These are phyloP conservation scores for Thermoascus crustaceus DNA, from an alignment of 2,329 filamentous ascomycete genomes.

Conservation along the genomic window DNA sequence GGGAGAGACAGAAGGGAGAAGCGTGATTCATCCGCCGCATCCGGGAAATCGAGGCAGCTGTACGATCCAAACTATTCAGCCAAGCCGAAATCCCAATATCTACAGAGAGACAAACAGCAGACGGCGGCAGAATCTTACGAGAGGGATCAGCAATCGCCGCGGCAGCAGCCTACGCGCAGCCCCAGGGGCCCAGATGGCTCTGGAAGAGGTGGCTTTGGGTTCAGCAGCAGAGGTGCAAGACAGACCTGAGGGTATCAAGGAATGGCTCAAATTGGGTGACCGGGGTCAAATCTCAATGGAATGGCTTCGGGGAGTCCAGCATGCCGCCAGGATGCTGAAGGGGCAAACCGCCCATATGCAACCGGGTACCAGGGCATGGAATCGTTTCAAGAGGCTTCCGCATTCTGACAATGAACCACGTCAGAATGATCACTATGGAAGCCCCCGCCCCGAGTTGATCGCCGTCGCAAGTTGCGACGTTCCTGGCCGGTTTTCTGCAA, in stretches of 20 bases:
- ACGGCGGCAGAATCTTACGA: slow-evolving; percentile 30
- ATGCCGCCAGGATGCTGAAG: no score
- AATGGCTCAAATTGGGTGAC: not conserved
- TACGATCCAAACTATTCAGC: slow-evolving; percentile 68
- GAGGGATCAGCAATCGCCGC: slow-evolving; percentile 20
- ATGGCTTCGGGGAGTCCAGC: no score
- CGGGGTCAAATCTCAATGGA: no score
- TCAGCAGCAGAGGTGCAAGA: slow-evolving; percentile 56
- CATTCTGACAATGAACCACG: not conserved
- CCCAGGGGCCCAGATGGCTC: slow-evolving; percentile 71
- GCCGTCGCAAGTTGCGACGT: slow-evolving; percentile 52
- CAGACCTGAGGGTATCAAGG: slow-evolving; percentile 5
- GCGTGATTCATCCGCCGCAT: slow-evolving; percentile 33
- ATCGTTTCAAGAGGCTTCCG: no score
- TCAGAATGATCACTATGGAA: slow-evolving; percentile 40
- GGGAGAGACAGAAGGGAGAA: slow-evolving; percentile 37
- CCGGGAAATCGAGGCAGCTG: slow-evolving; percentile 48
- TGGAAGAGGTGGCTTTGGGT: slow-evolving; percentile 70
- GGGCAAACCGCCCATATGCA: no score
- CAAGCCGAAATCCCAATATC: slow-evolving; percentile 49
- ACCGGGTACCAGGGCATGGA: no score
- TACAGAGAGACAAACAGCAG: slow-evolving; percentile 35
- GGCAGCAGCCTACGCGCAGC: slow-evolving; percentile 58
- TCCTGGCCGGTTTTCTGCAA: slow-evolving; percentile 49
- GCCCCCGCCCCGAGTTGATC: slow-evolving; percentile 48